Percentiles rank a stretch among this genome's conserved stretches.
Evolutionary conservation across 345 rosid species (phyloP).

Genomic region (Sisymbrium altissimum): DNA sequence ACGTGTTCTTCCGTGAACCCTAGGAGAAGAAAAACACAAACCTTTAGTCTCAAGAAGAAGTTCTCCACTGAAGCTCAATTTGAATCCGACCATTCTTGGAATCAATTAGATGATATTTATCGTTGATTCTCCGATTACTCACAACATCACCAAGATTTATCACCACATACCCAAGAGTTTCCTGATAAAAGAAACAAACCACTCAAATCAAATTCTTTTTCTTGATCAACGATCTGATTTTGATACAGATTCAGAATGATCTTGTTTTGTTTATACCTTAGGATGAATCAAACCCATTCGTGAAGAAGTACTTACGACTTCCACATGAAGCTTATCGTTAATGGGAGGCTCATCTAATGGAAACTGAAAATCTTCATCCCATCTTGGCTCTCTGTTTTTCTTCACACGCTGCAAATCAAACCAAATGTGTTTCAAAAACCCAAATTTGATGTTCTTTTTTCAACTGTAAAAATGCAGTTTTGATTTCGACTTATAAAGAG

Average conservation of each 20-base stretch:
- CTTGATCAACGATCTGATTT: background rate
- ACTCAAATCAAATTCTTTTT: slow-evolving; percentile 10
- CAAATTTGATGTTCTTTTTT: background rate
- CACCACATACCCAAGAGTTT: slow-evolving; percentile 62
- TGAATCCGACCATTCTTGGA: slow-evolving; percentile 83
- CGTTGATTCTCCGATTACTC: slow-evolving; percentile 70
- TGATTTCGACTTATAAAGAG: background rate
- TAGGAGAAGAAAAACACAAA: background rate
- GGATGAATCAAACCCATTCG: slow-evolving; percentile 79
- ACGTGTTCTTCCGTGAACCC: background rate
- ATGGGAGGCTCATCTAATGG: slow-evolving; percentile 76
- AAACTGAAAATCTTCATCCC: slow-evolving; percentile 91
- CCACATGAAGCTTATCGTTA: slow-evolving; percentile 69
- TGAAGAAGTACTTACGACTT: slow-evolving; percentile 75
- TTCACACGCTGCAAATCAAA: slow-evolving; percentile 51
- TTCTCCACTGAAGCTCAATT: slow-evolving; percentile 88
- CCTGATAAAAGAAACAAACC: slow-evolving; percentile 37
- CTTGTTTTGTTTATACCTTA: slow-evolving; percentile 45
- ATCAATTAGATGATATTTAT: slow-evolving; percentile 81
- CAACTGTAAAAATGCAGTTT: background rate
- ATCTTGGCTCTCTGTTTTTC: slow-evolving; percentile 90
- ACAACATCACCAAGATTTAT: slow-evolving; percentile 71
- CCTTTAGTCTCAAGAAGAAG: slow-evolving; percentile 39
- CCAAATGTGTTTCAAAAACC: background rate
- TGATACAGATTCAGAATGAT: background rate